Conservation (phyloP, 129 eudicot genomes). For the Rutidosis leptorrhynchoides region DNA sequence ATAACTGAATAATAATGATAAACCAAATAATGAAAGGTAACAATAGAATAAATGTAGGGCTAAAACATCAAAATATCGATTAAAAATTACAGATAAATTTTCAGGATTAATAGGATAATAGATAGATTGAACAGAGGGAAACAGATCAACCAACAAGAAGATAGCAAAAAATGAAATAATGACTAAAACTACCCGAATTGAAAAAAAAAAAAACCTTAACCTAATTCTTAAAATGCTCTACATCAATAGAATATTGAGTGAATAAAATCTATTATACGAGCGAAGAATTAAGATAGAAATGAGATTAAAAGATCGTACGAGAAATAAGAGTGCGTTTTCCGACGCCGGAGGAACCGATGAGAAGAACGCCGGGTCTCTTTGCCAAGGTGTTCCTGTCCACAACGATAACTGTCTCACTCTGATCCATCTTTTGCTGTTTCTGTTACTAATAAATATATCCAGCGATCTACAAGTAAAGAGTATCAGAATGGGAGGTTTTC, state of each 20-base stretch:
- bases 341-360: conserved; percentile 80
- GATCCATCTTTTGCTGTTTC: conserved; percentile 31
- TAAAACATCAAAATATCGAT: background rate
- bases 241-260: background rate
- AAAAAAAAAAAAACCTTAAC: conserved; percentile 10
- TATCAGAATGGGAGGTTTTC: background rate
- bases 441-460: background rate
- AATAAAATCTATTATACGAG: too few relatives aligned
- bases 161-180: background rate
- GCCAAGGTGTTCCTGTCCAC: conserved; percentile 44
- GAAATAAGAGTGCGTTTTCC: background rate
- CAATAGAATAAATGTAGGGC: background rate
- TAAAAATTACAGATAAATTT: background rate
- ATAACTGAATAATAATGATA: background rate
- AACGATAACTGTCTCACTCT: background rate
- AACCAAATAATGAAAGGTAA: background rate
- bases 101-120: too few relatives aligned
- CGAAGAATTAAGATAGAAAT: background rate
- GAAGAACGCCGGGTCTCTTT: conserved; percentile 65
- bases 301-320: background rate
- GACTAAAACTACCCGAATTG: background rate
- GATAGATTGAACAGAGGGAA: background rate
- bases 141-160: background rate
- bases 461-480: conserved; percentile 3
- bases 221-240: conserved; percentile 10